Evolutionary conservation across 352 stramenopile species (phyloP).

Genomic region (Phytophthora pisi): DNA sequence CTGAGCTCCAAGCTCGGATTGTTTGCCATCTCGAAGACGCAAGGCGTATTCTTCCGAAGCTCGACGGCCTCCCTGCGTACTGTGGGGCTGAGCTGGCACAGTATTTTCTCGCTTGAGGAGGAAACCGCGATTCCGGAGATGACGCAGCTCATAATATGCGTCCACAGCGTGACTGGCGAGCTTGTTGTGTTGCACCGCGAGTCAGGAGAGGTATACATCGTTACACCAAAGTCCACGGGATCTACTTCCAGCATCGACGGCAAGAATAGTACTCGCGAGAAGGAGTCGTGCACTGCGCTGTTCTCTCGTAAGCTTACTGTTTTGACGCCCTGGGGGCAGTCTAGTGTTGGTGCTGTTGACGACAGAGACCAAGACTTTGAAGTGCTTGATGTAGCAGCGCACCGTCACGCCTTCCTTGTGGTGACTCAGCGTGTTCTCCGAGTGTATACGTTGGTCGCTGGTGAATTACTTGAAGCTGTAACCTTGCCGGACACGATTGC

Average conservation of each 20-base stretch:
- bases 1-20: constrained; percentile 67
- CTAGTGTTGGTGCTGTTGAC: background rate
- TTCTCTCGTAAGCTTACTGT: constrained; percentile 31
- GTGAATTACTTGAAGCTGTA: constrained; percentile 45
- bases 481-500: constrained; percentile 33
- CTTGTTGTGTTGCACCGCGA: constrained; percentile 54
- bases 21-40: constrained; percentile 62
- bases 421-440: constrained; percentile 28
- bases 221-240: constrained; percentile 33
- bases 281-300: constrained; percentile 24
- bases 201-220: constrained; percentile 47
- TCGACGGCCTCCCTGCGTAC: constrained; percentile 44
- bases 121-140: constrained; percentile 1
- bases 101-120: constrained; percentile 18
- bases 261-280: constrained; percentile 7
- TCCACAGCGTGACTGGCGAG: constrained; percentile 83
- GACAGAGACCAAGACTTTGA: constrained; percentile 11
- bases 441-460: constrained; percentile 65
- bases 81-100: constrained; percentile 46
- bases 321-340: constrained; percentile 32
- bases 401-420: constrained; percentile 38
- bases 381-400: constrained; percentile 37
- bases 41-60: constrained; percentile 71
- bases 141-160: constrained; percentile 37
- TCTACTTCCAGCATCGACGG: constrained; percentile 3